Evolutionary conservation across 192 early-diverging fungal species (phyloP), one percentile per base, ranked within the genome.

Genomic region (Umbelopsis sp.): DNA sequence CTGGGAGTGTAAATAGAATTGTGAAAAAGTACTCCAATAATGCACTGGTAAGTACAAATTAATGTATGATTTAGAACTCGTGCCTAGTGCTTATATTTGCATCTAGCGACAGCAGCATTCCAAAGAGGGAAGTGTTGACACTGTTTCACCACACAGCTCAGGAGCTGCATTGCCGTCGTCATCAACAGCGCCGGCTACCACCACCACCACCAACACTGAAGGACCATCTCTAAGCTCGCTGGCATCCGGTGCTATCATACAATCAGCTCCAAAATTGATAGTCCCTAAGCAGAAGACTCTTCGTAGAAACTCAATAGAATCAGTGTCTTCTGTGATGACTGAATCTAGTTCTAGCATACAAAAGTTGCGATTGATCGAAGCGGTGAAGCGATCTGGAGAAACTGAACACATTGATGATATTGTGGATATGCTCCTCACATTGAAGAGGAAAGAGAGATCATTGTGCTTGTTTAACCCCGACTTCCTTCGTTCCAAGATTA

Each of bases 401-500:
- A 45, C 22, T 20, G 30, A 46, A 21, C 23, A 73, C n/a, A 16
- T 25, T 12, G 68, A 71, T 13, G 74, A 81, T 33, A 77, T 81
- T 9, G 76, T 81, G 16, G 79, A 81, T 6, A 71, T 81, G 58
- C 22, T 81, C 2, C 52, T 77, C 61, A 72, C 76, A 2, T 69
- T 81, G 48, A 77, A 69, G 37, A 21, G 61, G 20, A 81, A 81
- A 49, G 76, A 81, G 35, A 30, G 79, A 21, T 67, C 76, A 0
- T 16, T 78, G 30, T 81, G 79, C 50, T 58, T 74, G 16, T 81
- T 81, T 30, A 81, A 81, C 49, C 65, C 65, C 4, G 72, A 81
- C 23, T 74, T 74, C 46, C 61, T 81, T 30, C 49, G 69, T 13
- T 53, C 61, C 7, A 77, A 71, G 53, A 78, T 81, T 22, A 2